phyloP scores from a whole-genome alignment of 2,329 filamentous ascomycete species.

The Berkeleyomyces basicola region DNA sequence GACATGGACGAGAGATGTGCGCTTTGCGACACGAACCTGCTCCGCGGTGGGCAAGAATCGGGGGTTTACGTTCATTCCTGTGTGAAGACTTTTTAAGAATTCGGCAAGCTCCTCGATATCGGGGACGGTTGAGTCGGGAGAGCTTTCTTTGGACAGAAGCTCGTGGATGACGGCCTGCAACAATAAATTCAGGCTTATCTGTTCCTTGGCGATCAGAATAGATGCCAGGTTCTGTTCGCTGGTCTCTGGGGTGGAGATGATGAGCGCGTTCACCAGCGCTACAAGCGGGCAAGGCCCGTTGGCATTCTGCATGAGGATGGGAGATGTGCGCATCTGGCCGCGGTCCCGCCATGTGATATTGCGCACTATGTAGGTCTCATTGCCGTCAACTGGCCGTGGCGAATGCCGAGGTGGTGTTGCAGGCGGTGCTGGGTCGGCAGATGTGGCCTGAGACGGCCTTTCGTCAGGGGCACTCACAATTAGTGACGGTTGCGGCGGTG shows the following conservation, averaged over 20 bases:
- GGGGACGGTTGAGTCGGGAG: conserved; percentile 48
- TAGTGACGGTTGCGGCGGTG: not conserved
- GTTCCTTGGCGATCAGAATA: conserved; percentile 62
- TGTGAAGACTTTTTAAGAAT: conserved; percentile 78
- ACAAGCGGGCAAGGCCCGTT: conserved; percentile 91
- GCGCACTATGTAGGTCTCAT: conserved; percentile 84
- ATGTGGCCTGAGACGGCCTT: not conserved
- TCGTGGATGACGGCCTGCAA: conserved; percentile 88
- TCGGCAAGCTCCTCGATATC: conserved; percentile 77
- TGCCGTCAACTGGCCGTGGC: conserved; percentile 16
- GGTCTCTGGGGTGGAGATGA: conserved; percentile 55
- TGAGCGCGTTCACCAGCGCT: conserved; percentile 81
- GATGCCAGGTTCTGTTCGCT: not conserved
- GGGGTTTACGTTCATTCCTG: conserved; percentile 96
- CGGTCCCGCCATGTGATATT: conserved; percentile 73
- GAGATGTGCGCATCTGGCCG: conserved; percentile 55
- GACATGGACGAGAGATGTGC: conserved; percentile 35
- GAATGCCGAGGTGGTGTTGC: conserved; percentile 10
- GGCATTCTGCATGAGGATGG: conserved; percentile 79
- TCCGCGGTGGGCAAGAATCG: conserved; percentile 51
- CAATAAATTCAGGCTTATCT: conserved; percentile 70
- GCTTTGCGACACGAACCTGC: conserved; percentile 30
- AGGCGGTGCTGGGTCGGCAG: not conserved
- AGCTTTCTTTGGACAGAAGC: conserved; percentile 61
- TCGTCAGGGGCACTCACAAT: not conserved